Evolutionary conservation across 2,329 filamentous ascomycete genomes (phyloP).

Genomic region (Ceratocystis smalleyi): DNA sequence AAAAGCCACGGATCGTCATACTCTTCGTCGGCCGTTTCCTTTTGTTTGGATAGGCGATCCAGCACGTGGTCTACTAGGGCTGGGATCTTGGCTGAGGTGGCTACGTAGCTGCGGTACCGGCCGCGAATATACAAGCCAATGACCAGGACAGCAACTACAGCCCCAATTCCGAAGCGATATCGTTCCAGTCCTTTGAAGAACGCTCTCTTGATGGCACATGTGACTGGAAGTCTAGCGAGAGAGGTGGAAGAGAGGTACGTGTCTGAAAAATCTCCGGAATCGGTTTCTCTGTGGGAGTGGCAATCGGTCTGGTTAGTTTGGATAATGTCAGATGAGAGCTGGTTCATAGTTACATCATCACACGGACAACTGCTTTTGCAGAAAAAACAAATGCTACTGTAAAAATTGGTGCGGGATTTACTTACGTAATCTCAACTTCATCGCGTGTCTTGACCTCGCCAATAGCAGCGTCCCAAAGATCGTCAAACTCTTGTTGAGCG

Average conservation of each 20-base stretch:
- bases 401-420: constrained; percentile 21
- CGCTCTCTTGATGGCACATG: constrained; percentile 64
- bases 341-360: constrained; percentile 17
- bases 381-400: constrained; percentile 7
- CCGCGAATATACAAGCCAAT: constrained; percentile 47
- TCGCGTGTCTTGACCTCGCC: constrained; percentile 52
- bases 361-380: constrained; percentile 19
- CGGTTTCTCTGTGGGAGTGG: constrained; percentile 55
- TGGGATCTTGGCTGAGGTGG: constrained; percentile 59
- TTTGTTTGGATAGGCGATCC: constrained; percentile 67
- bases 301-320: constrained; percentile 74
- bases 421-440: constrained; percentile 46
- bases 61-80: constrained; percentile 71
- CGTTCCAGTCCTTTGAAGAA: constrained; percentile 66
- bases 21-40: constrained; percentile 55
- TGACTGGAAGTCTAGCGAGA: constrained; percentile 80
- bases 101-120: constrained; percentile 45
- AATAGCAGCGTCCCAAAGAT: constrained; percentile 62
- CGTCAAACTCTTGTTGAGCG: constrained; percentile 78
- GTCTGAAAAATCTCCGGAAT: constrained; percentile 45
- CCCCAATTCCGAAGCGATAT: constrained; percentile 73
- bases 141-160: constrained; percentile 38
- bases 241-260: constrained; percentile 65
- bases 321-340: constrained; percentile 30
- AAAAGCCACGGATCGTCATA: constrained; percentile 66